Conservation (phyloP, 1,284 basidiomycete species). For the Termitomyces sp. region DNA sequence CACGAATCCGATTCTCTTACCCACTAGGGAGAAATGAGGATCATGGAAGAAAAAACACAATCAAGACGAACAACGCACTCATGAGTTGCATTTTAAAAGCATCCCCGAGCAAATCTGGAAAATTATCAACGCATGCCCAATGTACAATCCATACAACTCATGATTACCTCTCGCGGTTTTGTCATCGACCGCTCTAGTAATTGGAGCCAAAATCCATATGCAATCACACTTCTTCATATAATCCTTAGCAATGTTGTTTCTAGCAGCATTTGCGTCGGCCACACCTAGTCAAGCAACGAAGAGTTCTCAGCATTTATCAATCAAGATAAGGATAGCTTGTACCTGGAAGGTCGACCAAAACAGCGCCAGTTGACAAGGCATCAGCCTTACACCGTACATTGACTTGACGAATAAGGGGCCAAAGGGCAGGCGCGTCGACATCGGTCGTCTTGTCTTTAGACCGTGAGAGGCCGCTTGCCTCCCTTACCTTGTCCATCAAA, state of each 20-base stretch:
- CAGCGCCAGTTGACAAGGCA: slow-evolving; percentile 50
- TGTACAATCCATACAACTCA: not conserved
- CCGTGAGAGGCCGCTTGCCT: slow-evolving; percentile 22
- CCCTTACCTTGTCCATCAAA: slow-evolving; percentile 29
- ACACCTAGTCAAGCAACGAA: slow-evolving; percentile 31
- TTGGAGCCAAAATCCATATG: slow-evolving; percentile 20
- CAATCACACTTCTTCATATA: slow-evolving; percentile 21
- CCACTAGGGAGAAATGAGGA: slow-evolving; percentile 26
- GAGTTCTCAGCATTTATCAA: not conserved
- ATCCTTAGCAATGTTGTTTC: slow-evolving; percentile 19
- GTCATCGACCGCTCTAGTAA: slow-evolving; percentile 20
- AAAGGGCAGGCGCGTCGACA: slow-evolving; percentile 42
- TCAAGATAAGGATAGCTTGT: not conserved
- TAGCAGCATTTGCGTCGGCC: slow-evolving; percentile 35
- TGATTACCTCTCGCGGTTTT: slow-evolving; percentile 50
- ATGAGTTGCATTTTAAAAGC: slow-evolving; percentile 58
- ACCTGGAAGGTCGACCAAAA: slow-evolving; percentile 59
- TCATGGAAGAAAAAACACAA: slow-evolving; percentile 3
- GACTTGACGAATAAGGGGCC: slow-evolving; percentile 60
- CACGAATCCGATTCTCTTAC: slow-evolving; percentile 18
- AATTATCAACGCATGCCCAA: not conserved
- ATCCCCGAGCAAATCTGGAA: slow-evolving; percentile 50
- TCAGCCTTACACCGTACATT: slow-evolving; percentile 48
- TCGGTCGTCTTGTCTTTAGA: slow-evolving; percentile 30
- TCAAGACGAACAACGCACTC: slow-evolving; percentile 38